These are phyloP conservation scores for Aaosphaeria pasadenensis DNA, from an alignment of 2,329 filamentous ascomycete genomes.

Conservation along the genomic window DNA sequence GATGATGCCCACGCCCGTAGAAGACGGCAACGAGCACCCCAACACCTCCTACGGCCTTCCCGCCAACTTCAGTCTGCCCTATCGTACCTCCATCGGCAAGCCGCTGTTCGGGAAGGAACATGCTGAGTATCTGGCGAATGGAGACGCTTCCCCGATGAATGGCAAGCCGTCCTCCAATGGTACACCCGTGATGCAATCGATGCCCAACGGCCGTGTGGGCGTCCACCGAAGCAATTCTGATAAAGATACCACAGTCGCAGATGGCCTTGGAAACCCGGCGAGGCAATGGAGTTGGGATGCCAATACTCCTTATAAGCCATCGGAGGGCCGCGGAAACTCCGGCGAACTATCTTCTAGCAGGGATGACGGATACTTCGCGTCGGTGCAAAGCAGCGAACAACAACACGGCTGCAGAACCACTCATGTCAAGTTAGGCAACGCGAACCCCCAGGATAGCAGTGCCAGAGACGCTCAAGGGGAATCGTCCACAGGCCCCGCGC, in stretches of 20 bases:
- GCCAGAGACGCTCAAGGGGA: constrained; percentile 24
- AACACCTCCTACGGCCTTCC: constrained; percentile 32
- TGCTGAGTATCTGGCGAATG: constrained; percentile 25
- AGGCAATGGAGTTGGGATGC: constrained; percentile 10
- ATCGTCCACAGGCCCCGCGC: constrained; percentile 24
- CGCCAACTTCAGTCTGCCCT: constrained; percentile 19
- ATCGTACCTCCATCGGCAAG: constrained; percentile 25
- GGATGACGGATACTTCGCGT: constrained; percentile 48
- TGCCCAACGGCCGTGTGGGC: constrained; percentile 32
- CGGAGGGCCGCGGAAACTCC: constrained; percentile 22
- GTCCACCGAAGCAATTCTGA: constrained; percentile 30
- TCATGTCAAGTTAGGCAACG: constrained; percentile 34
- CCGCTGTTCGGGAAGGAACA: constrained; percentile 16
- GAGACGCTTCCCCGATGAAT: constrained; percentile 25
- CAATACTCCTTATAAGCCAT: constrained; percentile 12
- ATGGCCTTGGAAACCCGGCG: neutral
- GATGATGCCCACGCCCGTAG: constrained; percentile 52
- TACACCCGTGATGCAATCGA: constrained; percentile 18
- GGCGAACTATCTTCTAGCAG: constrained; percentile 22
- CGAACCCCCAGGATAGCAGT: constrained; percentile 7
- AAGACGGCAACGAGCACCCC: constrained; percentile 39
- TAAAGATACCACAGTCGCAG: constrained; percentile 8
- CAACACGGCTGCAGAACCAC: constrained; percentile 35
- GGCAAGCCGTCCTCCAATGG: constrained; percentile 27
- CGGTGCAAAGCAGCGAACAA: constrained; percentile 31